These are phyloP conservation scores for Penicillium angulare DNA, from an alignment of 495 filamentous ascomycete genomes.

Conservation along the genomic window DNA sequence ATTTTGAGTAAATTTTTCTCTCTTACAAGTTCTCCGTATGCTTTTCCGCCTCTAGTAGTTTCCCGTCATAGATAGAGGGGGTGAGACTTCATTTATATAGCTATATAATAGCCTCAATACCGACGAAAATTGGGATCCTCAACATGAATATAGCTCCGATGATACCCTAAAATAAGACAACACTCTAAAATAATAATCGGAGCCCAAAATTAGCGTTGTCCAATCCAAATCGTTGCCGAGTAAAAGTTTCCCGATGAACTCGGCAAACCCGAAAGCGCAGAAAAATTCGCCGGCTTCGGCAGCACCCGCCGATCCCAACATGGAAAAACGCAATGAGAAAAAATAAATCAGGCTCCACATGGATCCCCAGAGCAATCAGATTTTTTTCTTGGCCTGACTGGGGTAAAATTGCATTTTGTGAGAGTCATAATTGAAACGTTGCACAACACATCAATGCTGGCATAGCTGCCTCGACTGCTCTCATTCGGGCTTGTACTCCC, in stretches of 20 bases:
- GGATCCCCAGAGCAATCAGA: conserved; percentile 13
- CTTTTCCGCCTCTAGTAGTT: not conserved
- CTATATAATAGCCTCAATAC: no score
- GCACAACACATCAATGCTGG: not conserved
- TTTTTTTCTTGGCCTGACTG: conserved; percentile 22
- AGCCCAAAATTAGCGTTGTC: not conserved
- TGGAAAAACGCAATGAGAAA: not conserved
- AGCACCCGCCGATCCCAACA: not conserved
- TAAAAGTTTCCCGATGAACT: not conserved
- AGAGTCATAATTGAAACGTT: conserved; percentile 5
- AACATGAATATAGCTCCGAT: no score
- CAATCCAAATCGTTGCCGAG: not conserved
- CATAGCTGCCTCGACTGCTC: conserved; percentile 3
- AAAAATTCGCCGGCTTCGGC: not conserved
- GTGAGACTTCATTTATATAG: no score
- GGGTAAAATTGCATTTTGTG: conserved; percentile 10
- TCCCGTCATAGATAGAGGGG: no score
- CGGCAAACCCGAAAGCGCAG: not conserved
- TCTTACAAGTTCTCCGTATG: not conserved
- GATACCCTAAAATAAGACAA: not conserved
- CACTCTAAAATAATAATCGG: not conserved
- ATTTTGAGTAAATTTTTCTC: not conserved
- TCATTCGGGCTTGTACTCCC: conserved; percentile 5
- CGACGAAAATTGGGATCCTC: no score
- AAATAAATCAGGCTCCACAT: conserved; percentile 12